Evolutionary conservation across 2,329 filamentous ascomycete genomes (phyloP), one percentile per base, ranked within the genome.

Genomic region (Cladophialophora bantiana): DNA sequence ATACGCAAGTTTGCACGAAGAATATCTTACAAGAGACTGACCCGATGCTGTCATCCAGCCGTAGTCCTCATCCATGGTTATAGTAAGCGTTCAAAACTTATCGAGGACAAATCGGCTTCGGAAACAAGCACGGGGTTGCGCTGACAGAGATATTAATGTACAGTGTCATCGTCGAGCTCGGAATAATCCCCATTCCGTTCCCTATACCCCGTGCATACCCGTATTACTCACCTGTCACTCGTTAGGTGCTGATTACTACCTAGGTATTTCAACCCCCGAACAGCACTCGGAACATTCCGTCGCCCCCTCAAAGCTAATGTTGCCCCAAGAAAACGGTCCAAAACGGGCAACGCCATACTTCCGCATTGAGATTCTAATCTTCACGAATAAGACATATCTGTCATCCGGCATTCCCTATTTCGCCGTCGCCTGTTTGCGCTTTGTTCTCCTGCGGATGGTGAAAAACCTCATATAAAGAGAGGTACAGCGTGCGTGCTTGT

Each of bases 221-320:
- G 42, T 9, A 26, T 48, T 54, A 54, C 26, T 32, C 32, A 54
- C 26, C 32, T 34, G 26, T 34, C 52, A 42, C 40, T n/a, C 40
- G 40, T 42, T 42, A 42, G n/a, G 10, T 42, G 40, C 10, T 42
- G 40, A n/a, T 42, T 42, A 42, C 40, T 42, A 42, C 40, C 40
- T 42, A 42, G 40, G 40, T 34, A 48, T 48, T 20, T 20, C 42
- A 12, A 18, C 26, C 4, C 3, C 18, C 20, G 42, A 20, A 48
- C 9, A 20, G 42, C 4, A 26, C 20, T 61, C 59, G 59, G 59
- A 61, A 61, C 9, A 54, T 61, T 61, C 59, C 59, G 42, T 12
- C 13, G 2, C 34, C 18, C 52, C 59, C 20, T 36, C 35, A 40
- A 18, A 12, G 18, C 31, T 35, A 35, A 36, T 50, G 45, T 34